These are phyloP conservation scores for Leccinum longicurvipes DNA, from an alignment of 768 basidiomycete genomes.

Conservation along the genomic window DNA sequence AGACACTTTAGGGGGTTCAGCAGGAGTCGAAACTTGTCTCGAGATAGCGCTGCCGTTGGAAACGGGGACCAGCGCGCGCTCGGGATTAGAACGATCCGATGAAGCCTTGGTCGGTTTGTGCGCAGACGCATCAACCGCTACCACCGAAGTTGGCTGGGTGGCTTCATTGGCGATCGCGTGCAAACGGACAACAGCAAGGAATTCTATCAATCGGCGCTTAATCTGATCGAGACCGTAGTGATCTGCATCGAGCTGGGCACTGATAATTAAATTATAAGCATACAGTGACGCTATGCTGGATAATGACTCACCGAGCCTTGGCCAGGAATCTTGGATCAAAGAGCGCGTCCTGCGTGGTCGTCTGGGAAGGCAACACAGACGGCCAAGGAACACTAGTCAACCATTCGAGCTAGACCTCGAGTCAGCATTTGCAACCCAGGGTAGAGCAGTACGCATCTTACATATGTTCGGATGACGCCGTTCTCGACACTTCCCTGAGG, in stretches of 20 bases:
- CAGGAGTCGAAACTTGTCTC: slow-evolving; percentile 7
- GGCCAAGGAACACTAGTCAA: slow-evolving; percentile 85
- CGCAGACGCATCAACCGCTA: slow-evolving; percentile 6
- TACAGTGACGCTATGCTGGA: not conserved
- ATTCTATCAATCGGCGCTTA: slow-evolving; percentile 89
- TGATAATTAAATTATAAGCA: slow-evolving; percentile 2
- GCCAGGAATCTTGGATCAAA: slow-evolving; percentile 58
- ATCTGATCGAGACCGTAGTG: slow-evolving; percentile 92
- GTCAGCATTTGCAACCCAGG: slow-evolving; percentile 6
- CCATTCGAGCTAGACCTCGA: slow-evolving; percentile 67
- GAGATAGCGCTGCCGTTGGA: slow-evolving; percentile 13
- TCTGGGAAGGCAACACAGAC: slow-evolving; percentile 28
- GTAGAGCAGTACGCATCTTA: slow-evolving; percentile 35
- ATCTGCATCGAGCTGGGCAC: slow-evolving; percentile 76
- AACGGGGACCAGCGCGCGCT: slow-evolving; percentile 21
- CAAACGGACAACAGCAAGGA: slow-evolving; percentile 80
- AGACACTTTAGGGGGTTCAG: slow-evolving; percentile 3
- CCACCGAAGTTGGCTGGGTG: not conserved
- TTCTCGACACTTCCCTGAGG: slow-evolving; percentile 88
- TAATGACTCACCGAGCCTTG: slow-evolving; percentile 49
- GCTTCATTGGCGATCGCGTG: slow-evolving; percentile 32
- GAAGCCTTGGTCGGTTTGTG: slow-evolving; percentile 19
- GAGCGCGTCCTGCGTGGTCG: slow-evolving; percentile 35
- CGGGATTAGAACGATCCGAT: slow-evolving; percentile 17
- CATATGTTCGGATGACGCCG: slow-evolving; percentile 82